Base-by-base conservation (phyloP, 352 stramenopile species). In the Pythium oligandrum region DNA sequence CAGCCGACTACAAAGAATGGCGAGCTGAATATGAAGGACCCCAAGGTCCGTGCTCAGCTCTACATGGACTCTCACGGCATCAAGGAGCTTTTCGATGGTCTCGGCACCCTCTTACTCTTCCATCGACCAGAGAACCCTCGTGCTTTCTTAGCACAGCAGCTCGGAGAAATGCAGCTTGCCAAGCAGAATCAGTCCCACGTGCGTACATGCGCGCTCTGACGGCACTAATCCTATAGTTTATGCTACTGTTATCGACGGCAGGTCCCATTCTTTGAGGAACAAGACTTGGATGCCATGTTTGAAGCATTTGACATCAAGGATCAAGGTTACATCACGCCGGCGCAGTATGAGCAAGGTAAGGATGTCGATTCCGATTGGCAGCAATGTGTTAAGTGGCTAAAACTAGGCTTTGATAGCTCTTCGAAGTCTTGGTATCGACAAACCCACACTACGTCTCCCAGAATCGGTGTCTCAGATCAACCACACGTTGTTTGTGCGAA, bases 271-370 rank as follows among this genome's bases (percentile, higher is more conserved):
- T 89, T 91, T 44, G 73, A 83, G 11, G 81, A 91, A 17, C 63
- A 76, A 9, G 81, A 89, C 59, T 49, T 91, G 7, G 68, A 84
- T 17, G 78, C 78, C 1, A 89, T 89, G 78, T 91, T 91, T 37
- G 59, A 64, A 32, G 78, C 79, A 6, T 91, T 91, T 32, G 81
- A 91, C 43, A 64, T 86, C 33, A 89, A 78, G n/a, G 78, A 79
- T 0, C 75, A 72, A 46, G 81, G 81, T 3, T 74, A 65, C 39
- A 82, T 91, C 56, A 82, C 75, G 4, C 62, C 67, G 8, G 59
- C 73, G 53, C 81, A 89, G 59, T 89, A 91, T 36, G 64, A 86
- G 40, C 72, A 75, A 89, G 80, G 77, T 83, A 40, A 17, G 43
- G 35, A 12, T 31, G 7, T 6, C 17, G 17, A 26, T 26, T 26